phyloP scores from a whole-genome alignment of 2,329 filamentous ascomycete genomes.

The Lachnellula hyalina region DNA sequence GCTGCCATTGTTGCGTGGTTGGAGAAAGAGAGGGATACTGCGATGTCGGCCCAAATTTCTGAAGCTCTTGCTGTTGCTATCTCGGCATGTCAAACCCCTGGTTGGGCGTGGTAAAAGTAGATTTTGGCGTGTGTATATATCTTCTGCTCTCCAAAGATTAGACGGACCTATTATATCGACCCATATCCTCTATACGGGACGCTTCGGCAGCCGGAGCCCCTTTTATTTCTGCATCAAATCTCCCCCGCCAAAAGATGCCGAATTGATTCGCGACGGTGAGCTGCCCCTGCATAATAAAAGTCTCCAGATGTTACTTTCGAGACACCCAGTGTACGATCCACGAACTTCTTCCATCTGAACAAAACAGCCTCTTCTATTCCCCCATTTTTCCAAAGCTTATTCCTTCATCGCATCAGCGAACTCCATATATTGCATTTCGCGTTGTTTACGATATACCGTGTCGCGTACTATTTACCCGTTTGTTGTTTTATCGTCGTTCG shows the following conservation, averaged over 20 bases:
- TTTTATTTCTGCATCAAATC: not conserved
- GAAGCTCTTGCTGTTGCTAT: constrained; percentile 1
- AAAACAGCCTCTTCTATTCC: not conserved
- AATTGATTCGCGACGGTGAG: not conserved
- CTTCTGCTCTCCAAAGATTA: no score
- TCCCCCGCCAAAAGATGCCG: constrained; percentile 5
- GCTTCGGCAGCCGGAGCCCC: no score
- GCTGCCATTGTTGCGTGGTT: constrained; percentile 44
- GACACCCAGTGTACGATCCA: constrained; percentile 19
- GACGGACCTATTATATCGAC: no score
- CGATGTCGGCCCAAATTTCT: constrained; percentile 17
- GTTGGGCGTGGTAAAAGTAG: no score
- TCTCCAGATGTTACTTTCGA: constrained; percentile 16
- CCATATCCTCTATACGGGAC: no score
- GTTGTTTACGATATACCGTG: constrained; percentile 13
- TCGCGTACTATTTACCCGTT: constrained; percentile 4
- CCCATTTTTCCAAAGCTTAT: no score
- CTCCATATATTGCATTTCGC: not conserved
- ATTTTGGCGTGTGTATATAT: no score
- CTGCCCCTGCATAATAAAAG: constrained; percentile 15
- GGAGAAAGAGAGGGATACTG: not conserved
- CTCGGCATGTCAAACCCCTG: not conserved
- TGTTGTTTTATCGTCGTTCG: constrained; percentile 7
- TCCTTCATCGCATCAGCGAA: no score
- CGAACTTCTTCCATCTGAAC: constrained; percentile 1